Evolutionary conservation across 129 eudicot species (phyloP).

Genomic region (Centrapalus pauciflorus): DNA sequence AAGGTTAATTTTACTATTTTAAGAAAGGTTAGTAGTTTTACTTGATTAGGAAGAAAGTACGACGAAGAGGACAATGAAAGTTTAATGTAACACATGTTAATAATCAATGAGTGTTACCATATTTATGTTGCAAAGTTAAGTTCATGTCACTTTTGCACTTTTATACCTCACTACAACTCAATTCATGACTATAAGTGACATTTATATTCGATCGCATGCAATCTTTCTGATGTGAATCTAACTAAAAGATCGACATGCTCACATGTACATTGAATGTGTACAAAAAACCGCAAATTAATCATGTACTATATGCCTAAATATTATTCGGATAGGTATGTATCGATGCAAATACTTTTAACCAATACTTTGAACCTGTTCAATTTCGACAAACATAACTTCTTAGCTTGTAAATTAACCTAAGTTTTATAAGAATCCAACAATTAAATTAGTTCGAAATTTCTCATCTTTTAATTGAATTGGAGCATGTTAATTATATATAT

Average conservation of each 20-base stretch:
- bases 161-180: not conserved
- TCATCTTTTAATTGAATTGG: not conserved
- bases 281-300: too few species aligned
- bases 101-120: conserved; percentile 14
- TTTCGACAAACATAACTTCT: not conserved
- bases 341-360: too few species aligned
- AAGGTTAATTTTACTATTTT: conserved; percentile 7
- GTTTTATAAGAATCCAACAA: not conserved
- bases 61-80: conserved; percentile 19
- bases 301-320: too few species aligned
- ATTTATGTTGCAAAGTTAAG: conserved; percentile 16
- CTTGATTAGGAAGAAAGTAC: conserved; percentile 15
- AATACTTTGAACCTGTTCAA: not conserved
- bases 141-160: conserved; percentile 23
- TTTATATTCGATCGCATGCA: not conserved
- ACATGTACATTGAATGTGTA: not conserved
- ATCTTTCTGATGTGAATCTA: conserved; percentile 16
- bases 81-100: conserved; percentile 28
- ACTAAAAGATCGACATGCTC: not conserved
- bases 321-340: too few species aligned
- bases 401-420: not conserved
- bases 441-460: not conserved
- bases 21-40: conserved; percentile 14
- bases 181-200: conserved; percentile 6
- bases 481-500: too few species aligned